Evolutionary conservation across 2,329 filamentous ascomycete species (phyloP).

Genomic region (Penicillium sp.): DNA sequence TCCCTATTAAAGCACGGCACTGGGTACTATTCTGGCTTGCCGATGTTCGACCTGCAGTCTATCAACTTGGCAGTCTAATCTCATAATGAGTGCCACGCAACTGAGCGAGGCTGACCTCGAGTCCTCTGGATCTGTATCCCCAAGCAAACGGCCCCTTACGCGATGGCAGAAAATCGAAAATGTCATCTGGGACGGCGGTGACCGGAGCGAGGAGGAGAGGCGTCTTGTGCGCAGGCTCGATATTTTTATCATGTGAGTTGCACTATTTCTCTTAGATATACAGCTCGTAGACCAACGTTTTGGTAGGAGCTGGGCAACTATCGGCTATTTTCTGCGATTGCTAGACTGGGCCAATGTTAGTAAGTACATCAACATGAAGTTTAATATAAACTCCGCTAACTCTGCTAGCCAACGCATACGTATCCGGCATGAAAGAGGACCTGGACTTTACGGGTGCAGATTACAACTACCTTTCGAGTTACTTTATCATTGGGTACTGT

Average conservation of each 20-base stretch:
- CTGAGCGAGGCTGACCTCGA: no score
- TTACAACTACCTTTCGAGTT: constrained; percentile 13
- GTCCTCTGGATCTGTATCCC: no score
- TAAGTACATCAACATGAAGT: constrained; percentile 4
- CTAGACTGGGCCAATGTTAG: constrained; percentile 16
- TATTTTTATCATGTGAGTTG: constrained; percentile 15
- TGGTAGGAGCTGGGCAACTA: constrained; percentile 15
- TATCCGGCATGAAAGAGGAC: constrained; percentile 14
- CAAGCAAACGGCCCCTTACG: no score
- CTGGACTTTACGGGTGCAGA: constrained; percentile 12
- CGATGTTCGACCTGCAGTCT: no score
- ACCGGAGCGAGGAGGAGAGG: constrained; percentile 13
- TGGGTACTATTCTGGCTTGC: no score
- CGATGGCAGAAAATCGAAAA: constrained; percentile 15
- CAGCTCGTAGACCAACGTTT: no score
- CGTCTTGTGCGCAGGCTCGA: constrained; percentile 14
- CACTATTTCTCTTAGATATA: not conserved
- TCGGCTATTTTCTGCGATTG: constrained; percentile 15
- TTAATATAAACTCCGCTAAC: not conserved
- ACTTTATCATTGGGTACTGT: constrained; percentile 13
- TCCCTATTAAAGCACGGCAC: no score
- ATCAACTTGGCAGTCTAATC: no score
- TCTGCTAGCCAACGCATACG: constrained; percentile 11
- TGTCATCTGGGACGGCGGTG: constrained; percentile 15
- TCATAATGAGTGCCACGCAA: no score